These are phyloP conservation scores for Puccinia hordei DNA, from an alignment of 1,284 basidiomycete genomes.

Conservation along the genomic window DNA sequence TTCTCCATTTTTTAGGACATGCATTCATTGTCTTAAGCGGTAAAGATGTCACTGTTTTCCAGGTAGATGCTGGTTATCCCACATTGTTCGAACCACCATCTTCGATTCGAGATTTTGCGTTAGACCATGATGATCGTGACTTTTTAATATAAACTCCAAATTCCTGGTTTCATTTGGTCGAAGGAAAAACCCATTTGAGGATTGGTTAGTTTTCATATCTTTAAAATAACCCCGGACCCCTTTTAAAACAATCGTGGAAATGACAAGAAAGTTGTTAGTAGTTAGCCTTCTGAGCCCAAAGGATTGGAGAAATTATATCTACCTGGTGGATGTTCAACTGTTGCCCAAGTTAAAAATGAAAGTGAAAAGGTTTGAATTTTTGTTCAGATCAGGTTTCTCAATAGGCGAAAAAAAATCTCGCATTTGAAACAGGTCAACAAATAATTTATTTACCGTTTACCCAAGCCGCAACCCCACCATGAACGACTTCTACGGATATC, in stretches of 20 bases:
- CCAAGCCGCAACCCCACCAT: conserved; percentile 66
- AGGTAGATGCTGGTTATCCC: conserved; percentile 39
- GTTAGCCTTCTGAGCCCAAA: not conserved
- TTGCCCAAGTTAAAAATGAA: not conserved
- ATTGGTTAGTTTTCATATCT: conserved; percentile 17
- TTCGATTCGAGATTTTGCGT: conserved; percentile 19
- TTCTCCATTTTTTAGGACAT: too few relatives aligned
- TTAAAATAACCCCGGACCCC: conserved; percentile 47
- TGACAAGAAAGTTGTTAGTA: not conserved
- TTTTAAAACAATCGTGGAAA: not conserved
- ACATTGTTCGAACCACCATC: conserved; percentile 27
- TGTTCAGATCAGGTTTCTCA: not conserved
- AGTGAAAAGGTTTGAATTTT: not conserved
- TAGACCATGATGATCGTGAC: conserved; percentile 21
- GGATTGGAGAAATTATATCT: not conserved
- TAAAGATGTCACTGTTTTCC: not conserved
- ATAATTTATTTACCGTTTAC: conserved; percentile 32
- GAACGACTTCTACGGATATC: conserved; percentile 64
- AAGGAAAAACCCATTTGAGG: conserved; percentile 35
- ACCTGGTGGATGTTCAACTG: conserved; percentile 42
- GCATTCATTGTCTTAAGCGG: too few relatives aligned
- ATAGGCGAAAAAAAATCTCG: too few relatives aligned
- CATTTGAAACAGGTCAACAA: too few relatives aligned
- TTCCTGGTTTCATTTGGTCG: conserved; percentile 13
- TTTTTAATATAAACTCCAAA: conserved; percentile 26